These are phyloP conservation scores for Boletus fagicola DNA, from an alignment of 768 basidiomycete species.

Conservation along the genomic window DNA sequence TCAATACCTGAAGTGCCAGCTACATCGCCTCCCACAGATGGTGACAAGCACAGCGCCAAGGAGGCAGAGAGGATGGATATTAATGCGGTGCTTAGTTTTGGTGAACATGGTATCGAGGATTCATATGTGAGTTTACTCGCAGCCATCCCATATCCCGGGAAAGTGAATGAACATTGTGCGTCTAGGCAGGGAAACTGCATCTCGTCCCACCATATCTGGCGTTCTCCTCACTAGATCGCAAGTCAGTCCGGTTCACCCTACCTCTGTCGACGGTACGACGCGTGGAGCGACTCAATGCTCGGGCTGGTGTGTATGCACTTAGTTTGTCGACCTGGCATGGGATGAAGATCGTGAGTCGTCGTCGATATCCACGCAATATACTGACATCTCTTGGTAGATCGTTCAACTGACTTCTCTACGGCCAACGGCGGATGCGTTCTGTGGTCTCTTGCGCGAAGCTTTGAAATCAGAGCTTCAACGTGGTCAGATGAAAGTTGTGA, in stretches of 20 bases:
- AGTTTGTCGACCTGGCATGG: slow-evolving; percentile 94
- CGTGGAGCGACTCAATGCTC: slow-evolving; percentile 90
- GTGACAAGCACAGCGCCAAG: slow-evolving; percentile 30
- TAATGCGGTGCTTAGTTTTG: slow-evolving; percentile 82
- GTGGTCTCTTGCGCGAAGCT: slow-evolving; percentile 81
- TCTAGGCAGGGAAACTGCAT: slow-evolving; percentile 85
- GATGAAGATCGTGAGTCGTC: slow-evolving; percentile 71
- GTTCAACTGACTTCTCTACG: slow-evolving; percentile 92
- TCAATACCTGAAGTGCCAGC: slow-evolving; percentile 57
- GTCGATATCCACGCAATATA: slow-evolving; percentile 1
- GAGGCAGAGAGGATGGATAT: slow-evolving; percentile 77
- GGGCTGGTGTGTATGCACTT: slow-evolving; percentile 94
- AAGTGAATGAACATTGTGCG: background rate
- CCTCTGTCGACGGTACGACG: slow-evolving; percentile 90
- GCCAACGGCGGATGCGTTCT: slow-evolving; percentile 92
- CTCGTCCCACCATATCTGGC: slow-evolving; percentile 87
- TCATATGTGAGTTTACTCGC: slow-evolving; percentile 70
- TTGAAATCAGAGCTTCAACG: slow-evolving; percentile 87
- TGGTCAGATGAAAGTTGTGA: slow-evolving; percentile 91
- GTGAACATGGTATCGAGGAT: slow-evolving; percentile 78
- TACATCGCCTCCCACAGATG: slow-evolving; percentile 19
- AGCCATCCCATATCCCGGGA: background rate
- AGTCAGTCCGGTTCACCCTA: slow-evolving; percentile 87
- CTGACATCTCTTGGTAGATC: slow-evolving; percentile 46
- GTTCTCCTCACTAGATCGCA: slow-evolving; percentile 87